Percentiles rank a stretch among this genome's conserved stretches.
phyloP scores from a whole-genome alignment of 371 early-diverging fungal species.

The Capniomyces stellatus region DNA sequence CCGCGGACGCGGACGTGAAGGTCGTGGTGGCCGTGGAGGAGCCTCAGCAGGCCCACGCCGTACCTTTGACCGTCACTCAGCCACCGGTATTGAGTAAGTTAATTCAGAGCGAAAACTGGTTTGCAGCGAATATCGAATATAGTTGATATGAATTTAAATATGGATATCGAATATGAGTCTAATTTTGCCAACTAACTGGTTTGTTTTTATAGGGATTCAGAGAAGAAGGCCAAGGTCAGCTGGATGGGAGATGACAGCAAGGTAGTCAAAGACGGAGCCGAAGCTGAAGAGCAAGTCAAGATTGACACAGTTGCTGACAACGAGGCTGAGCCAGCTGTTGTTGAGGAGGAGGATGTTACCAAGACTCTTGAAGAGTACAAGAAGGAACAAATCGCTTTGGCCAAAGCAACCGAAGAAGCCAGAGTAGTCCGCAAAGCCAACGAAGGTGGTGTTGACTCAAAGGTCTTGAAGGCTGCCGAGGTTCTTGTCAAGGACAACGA shows the following conservation, averaged over 20 bases:
- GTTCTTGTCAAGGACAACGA: conserved; percentile 12
- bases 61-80: conserved; percentile 23
- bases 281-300: conserved; percentile 15
- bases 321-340: conserved; percentile 2
- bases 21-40: conserved; percentile 14
- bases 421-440: conserved; percentile 19
- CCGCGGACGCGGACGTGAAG: conserved; percentile 2
- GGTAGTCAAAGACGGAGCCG: conserved; percentile 13
- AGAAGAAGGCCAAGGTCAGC: conserved; percentile 23
- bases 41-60: conserved; percentile 6
- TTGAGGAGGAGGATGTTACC: conserved; percentile 13
- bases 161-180: too few relatives aligned
- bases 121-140: too few relatives aligned
- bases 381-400: conserved; percentile 10
- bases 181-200: too few relatives aligned
- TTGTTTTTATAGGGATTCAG: conserved; percentile 12
- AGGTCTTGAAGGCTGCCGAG: conserved; percentile 14
- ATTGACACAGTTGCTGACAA: conserved; percentile 4
- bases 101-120: too few relatives aligned
- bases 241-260: conserved; percentile 19
- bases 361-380: conserved; percentile 25
- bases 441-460: conserved; percentile 23
- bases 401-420: not conserved
- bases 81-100: conserved; percentile 11
- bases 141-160: too few relatives aligned